Percentiles rank a stretch among this genome's conserved stretches.
These are phyloP conservation scores for Radiomyces spectabilis DNA, from an alignment of 192 early-diverging fungal genomes.

Conservation along the genomic window DNA sequence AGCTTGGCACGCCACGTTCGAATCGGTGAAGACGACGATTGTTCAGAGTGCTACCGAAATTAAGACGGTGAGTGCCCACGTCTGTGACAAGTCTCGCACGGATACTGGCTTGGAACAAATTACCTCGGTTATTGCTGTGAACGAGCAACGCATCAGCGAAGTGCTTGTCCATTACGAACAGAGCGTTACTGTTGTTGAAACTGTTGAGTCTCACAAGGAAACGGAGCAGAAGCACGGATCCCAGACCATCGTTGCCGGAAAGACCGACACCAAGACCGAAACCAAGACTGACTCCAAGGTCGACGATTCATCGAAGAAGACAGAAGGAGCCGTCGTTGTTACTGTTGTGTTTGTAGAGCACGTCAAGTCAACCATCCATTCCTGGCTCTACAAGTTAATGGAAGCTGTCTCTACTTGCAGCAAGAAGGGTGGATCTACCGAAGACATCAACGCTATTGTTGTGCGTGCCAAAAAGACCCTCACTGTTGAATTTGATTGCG, in stretches of 20 bases:
- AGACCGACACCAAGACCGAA: background rate
- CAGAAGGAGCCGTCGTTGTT: too few species aligned
- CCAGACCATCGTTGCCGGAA: background rate
- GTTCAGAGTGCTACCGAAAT: conserved; percentile 1
- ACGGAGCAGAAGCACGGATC: too few species aligned
- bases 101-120: conserved; percentile 6
- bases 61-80: conserved; percentile 1
- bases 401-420: conserved; percentile 4
- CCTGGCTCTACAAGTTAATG: conserved; percentile 7
- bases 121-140: background rate
- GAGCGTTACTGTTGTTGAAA: background rate
- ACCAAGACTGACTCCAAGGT: background rate
- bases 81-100: background rate
- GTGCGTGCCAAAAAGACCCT: background rate
- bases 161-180: conserved; percentile 1
- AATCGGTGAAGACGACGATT: conserved; percentile 2
- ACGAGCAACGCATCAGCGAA: conserved; percentile 7
- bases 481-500: background rate
- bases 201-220: background rate
- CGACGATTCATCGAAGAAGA: background rate
- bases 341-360: background rate
- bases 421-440: conserved; percentile 9
- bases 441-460: conserved; percentile 9
- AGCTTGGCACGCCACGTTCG: background rate
- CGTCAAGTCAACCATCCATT: background rate